These are phyloP conservation scores for Diaporthe sp. DNA, from an alignment of 2,329 filamentous ascomycete species.

Conservation along the genomic window DNA sequence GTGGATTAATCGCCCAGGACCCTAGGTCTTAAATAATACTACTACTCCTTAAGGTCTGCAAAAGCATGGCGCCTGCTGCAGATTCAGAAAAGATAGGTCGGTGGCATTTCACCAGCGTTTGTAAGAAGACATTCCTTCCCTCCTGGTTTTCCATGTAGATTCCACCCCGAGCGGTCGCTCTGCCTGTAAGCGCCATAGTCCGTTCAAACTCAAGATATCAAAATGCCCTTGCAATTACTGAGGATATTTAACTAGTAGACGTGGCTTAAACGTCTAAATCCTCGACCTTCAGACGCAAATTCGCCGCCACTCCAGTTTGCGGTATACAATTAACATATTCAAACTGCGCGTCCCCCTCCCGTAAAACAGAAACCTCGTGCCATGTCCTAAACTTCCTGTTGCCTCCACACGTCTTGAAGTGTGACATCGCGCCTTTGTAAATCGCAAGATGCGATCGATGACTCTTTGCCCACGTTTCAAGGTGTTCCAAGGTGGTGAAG, in stretches of 20 bases:
- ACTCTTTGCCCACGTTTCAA: not conserved
- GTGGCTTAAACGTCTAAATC: not conserved
- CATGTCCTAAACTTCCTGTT: constrained; percentile 13
- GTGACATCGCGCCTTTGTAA: not conserved
- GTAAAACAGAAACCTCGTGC: not conserved
- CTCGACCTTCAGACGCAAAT: not conserved
- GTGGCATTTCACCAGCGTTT: too few species aligned
- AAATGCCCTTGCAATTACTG: not conserved
- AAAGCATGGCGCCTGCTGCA: too few species aligned
- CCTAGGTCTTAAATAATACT: too few species aligned
- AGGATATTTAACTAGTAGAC: not conserved
- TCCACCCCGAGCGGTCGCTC: too few species aligned
- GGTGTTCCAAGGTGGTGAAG: not conserved
- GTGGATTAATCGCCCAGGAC: too few species aligned
- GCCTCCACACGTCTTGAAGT: constrained; percentile 1
- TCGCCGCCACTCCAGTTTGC: not conserved
- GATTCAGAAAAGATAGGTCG: too few species aligned
- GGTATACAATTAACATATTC: not conserved
- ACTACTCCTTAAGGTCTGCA: too few species aligned
- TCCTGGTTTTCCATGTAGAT: too few species aligned
- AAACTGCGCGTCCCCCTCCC: not conserved
- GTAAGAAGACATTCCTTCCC: too few species aligned
- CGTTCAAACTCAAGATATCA: not conserved
- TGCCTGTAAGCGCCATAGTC: too few species aligned
- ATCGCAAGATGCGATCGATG: not conserved